Conservation (phyloP, 257 asterid genomes). For the Capsicum chinense region DNA sequence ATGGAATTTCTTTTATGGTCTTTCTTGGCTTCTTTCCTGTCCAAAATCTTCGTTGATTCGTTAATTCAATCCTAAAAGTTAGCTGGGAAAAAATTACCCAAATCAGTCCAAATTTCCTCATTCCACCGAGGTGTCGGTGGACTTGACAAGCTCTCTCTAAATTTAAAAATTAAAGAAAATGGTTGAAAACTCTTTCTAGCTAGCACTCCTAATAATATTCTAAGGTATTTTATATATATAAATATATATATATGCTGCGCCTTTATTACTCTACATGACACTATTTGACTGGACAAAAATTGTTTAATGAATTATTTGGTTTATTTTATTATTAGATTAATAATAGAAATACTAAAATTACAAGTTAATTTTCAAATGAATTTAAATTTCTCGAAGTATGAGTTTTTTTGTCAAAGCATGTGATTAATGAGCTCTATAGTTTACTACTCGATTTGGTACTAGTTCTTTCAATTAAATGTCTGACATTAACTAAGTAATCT, state of each 20-base stretch:
- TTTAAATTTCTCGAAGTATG: background rate
- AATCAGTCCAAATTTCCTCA: too few relatives aligned
- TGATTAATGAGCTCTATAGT: background rate
- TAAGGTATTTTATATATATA: background rate
- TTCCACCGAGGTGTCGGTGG: too few relatives aligned
- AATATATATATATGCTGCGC: background rate
- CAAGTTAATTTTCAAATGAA: background rate
- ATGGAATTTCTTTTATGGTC: background rate
- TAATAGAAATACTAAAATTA: background rate
- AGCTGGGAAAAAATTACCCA: too few relatives aligned
- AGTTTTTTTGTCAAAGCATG: background rate
- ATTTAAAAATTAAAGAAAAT: too few relatives aligned
- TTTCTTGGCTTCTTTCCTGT: background rate
- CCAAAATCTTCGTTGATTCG: background rate
- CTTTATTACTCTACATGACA: background rate
- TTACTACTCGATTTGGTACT: background rate
- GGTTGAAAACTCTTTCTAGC: too few relatives aligned
- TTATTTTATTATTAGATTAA: background rate
- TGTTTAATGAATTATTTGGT: background rate
- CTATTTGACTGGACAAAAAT: background rate
- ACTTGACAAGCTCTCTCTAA: too few relatives aligned
- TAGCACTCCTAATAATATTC: too few relatives aligned
- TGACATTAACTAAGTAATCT: background rate
- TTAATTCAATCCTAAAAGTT: too few relatives aligned
- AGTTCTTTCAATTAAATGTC: constrained; percentile 18